These are phyloP conservation scores for Sherardia arvensis DNA, from an alignment of 257 asterid genomes.

Conservation along the genomic window DNA sequence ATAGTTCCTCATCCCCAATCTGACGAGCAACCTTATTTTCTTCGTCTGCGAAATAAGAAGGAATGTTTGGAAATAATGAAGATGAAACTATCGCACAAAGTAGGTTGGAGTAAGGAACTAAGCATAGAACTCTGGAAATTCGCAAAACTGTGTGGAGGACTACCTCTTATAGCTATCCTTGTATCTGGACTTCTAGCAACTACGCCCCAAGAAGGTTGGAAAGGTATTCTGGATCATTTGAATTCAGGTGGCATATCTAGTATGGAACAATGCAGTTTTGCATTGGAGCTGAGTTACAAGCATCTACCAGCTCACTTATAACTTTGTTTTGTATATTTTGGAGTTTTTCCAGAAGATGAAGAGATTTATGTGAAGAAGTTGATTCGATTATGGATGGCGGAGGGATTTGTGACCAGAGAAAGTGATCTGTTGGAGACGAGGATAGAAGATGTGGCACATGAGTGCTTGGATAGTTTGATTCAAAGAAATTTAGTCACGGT, in stretches of 20 bases:
- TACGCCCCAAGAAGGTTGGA: neutral
- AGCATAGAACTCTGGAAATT: too few relatives aligned
- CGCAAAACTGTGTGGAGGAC: neutral
- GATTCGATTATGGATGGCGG: neutral
- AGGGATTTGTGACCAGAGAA: neutral
- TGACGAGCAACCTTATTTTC: too few relatives aligned
- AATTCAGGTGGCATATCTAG: neutral
- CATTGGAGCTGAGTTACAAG: neutral
- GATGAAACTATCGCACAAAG: too few relatives aligned
- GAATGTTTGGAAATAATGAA: too few relatives aligned
- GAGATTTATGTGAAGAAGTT: neutral
- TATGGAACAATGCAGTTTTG: neutral
- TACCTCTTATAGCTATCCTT: neutral
- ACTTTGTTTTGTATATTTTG: neutral
- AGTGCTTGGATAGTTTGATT: neutral
- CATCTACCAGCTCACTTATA: neutral
- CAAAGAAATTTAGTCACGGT: neutral
- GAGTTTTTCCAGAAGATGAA: neutral
- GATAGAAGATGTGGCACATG: neutral
- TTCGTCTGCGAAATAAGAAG: too few relatives aligned
- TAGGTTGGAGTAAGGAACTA: too few relatives aligned
- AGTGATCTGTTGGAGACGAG: neutral
- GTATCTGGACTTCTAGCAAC: neutral
- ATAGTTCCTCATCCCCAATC: too few relatives aligned
- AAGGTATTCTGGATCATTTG: neutral